Evolutionary conservation across 2,329 filamentous ascomycete species (phyloP).

Genomic region (Pestalotiopsis sp.): DNA sequence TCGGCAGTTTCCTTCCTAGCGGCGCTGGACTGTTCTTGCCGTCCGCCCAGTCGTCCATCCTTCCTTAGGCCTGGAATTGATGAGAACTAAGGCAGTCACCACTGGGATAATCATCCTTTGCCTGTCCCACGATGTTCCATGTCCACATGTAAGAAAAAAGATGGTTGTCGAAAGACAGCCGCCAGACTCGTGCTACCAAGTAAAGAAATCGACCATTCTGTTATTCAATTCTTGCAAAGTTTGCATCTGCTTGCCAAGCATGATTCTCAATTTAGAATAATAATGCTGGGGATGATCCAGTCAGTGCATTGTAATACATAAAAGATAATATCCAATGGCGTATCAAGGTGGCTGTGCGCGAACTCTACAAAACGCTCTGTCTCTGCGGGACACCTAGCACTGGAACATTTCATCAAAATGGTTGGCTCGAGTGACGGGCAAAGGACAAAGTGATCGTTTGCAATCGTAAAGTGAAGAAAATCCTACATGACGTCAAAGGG

Average conservation of each 20-base stretch:
- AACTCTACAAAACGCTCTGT: too few species aligned
- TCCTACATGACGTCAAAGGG: slow-evolving; percentile 11
- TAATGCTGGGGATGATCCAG: not conserved
- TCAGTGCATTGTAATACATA: not conserved
- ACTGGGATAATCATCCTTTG: not conserved
- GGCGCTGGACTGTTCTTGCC: not conserved
- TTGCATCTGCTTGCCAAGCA: not conserved
- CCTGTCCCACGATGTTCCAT: not conserved
- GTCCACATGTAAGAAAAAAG: not conserved
- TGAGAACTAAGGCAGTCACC: not conserved
- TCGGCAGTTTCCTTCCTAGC: too few species aligned
- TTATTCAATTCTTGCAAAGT: not conserved
- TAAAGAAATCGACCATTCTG: too few species aligned
- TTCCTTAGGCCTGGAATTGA: not conserved
- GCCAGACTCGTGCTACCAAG: too few species aligned
- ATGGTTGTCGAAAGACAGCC: too few species aligned
- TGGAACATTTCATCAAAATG: too few species aligned
- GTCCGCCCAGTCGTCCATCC: too few species aligned
- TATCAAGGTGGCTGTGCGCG: not conserved
- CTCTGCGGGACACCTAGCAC: too few species aligned
- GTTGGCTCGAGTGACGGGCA: too few species aligned
- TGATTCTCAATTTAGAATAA: not conserved
- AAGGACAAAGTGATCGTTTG: too few species aligned
- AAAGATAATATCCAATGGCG: not conserved
- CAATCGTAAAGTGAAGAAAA: not conserved